Conservation (phyloP, 2,329 filamentous ascomycete species). For the Elsinoe batatas region DNA sequence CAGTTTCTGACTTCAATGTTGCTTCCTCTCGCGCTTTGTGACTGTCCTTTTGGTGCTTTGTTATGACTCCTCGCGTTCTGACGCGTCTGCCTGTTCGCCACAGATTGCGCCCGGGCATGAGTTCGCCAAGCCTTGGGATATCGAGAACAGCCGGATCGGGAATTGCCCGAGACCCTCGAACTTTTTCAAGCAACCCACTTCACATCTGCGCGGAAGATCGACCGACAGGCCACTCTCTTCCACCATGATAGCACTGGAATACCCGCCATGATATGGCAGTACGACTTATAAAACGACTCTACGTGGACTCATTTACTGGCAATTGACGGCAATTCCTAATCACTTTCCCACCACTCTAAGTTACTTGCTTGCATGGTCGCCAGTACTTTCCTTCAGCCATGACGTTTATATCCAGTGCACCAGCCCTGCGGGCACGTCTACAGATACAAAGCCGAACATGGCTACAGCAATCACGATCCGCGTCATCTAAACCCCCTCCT, state of each 20-base stretch:
- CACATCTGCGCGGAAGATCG: background rate
- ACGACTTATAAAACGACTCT: no score
- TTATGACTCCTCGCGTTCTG: background rate
- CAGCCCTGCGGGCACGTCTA: background rate
- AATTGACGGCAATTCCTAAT: no score
- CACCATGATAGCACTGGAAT: background rate
- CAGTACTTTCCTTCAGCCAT: background rate
- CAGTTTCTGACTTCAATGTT: conserved; percentile 7
- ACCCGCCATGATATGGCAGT: background rate
- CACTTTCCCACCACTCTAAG: no score
- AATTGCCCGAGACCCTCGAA: background rate
- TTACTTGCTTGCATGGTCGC: no score
- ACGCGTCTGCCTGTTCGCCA: background rate
- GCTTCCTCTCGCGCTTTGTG: background rate
- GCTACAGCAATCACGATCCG: background rate
- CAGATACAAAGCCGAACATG: background rate
- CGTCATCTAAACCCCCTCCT: conserved; percentile 8
- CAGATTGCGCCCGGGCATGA: conserved; percentile 2
- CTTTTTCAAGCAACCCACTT: background rate
- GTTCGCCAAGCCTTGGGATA: background rate
- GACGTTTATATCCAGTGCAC: background rate
- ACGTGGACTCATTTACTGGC: no score
- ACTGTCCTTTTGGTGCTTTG: background rate
- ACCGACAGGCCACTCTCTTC: background rate
- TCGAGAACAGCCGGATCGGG: background rate